phyloP scores from a whole-genome alignment of 148 eudicot genomes.

The Amaranthus cruentus region DNA sequence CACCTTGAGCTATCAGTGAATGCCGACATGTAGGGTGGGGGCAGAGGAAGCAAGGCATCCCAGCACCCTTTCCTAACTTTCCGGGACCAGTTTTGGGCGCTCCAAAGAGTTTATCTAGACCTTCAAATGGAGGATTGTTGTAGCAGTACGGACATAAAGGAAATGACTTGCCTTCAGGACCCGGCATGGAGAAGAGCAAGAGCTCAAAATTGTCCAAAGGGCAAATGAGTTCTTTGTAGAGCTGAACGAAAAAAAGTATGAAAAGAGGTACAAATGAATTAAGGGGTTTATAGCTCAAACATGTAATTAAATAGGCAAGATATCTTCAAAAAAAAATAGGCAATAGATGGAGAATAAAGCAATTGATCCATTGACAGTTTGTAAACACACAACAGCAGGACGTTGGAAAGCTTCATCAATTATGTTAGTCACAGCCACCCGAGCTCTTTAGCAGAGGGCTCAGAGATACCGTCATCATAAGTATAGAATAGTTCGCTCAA shows the following conservation, averaged over 20 bases:
- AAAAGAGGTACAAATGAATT: not conserved
- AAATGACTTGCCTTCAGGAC: constrained; percentile 91
- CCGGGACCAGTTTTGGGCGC: constrained; percentile 51
- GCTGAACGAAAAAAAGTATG: constrained; percentile 32
- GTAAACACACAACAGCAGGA: not conserved
- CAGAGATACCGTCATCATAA: not conserved
- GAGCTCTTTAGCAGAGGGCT: not conserved
- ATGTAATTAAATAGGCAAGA: constrained; percentile 2
- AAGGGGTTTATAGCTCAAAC: not conserved
- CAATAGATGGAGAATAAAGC: not conserved
- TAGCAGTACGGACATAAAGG: constrained; percentile 94
- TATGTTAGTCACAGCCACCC: not conserved
- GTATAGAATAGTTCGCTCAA: not conserved
- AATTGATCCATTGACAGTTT: not conserved
- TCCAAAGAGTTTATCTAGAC: constrained; percentile 61
- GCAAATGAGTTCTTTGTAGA: constrained; percentile 87
- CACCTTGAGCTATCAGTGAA: constrained; percentile 78
- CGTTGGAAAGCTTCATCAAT: not conserved
- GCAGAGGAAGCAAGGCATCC: constrained; percentile 94
- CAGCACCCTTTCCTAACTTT: constrained; percentile 79
- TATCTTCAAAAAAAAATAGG: no score
- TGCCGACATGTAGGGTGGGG: constrained; percentile 90
- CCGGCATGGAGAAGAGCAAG: constrained; percentile 71
- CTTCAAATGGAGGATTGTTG: constrained; percentile 93
- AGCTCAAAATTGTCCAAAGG: constrained; percentile 97